Evolutionary conservation across 768 basidiomycete genomes (phyloP), one percentile per base, ranked within the genome.

Genomic region (Lentinus tigrinus): DNA sequence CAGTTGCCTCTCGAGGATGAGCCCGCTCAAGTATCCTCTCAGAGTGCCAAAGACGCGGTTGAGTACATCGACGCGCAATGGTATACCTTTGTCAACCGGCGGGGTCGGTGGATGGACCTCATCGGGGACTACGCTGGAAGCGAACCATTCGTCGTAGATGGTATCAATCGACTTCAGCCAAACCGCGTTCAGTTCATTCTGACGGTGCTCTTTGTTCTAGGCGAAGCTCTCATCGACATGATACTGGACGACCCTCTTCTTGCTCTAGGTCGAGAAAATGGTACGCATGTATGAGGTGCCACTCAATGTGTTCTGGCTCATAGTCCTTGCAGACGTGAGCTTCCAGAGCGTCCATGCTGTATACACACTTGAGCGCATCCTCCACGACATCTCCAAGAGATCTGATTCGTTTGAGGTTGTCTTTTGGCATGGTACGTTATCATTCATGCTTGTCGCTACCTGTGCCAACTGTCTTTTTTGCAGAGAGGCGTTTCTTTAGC

Each of bases 101-200:
- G 66, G 26, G 78, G 75, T 13, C 67, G 82, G 56, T 82, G 81
- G 83, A 88, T 89, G 86, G 87, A 89, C 67, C 74, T 89, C 9
- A 70, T 89, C 27, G 85, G 86, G 3, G 88, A 87, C 65, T 89
- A 87, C 67, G 87, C 84, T 21, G 88, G 88, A 1, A 78, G 67
- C 36, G 88, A 89, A 65, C 76, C 77, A 16, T 89, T 89, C 64
- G 64, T 88, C 39, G 74, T 89, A 56, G 85, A 88, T 68, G 87
- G 87, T 83, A 67, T 37, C 66, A 61, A 10, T n/a, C 38, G 2
- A 6, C 37, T 28, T 21, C 21, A 40, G 85, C 85, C 81, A 86
- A 69, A 80, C 85, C 0, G 65, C 88, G n/a, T 56, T 87, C 11
- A 78, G 63, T 57, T 72, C 36, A 77, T 87, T 23, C 73, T 89